phyloP scores from a whole-genome alignment of 2,329 filamentous ascomycete genomes.

The Phaeomoniella chlamydospora region DNA sequence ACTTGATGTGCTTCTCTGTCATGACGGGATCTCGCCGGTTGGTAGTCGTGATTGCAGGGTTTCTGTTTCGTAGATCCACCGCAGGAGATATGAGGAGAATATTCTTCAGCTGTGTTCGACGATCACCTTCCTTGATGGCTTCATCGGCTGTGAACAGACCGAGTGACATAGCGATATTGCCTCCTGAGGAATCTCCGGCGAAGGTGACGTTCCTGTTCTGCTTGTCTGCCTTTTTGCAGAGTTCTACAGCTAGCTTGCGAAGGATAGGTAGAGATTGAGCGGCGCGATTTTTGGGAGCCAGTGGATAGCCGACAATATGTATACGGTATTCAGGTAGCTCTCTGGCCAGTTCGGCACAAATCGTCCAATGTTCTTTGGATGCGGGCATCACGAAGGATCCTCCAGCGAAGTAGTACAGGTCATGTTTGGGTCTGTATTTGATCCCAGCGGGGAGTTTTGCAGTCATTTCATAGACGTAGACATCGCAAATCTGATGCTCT shows the following conservation, averaged over 20 bases:
- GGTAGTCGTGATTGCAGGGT: slow-evolving; percentile 26
- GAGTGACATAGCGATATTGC: slow-evolving; percentile 31
- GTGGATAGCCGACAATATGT: slow-evolving; percentile 36
- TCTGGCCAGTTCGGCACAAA: slow-evolving; percentile 30
- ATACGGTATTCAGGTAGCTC: slow-evolving; percentile 26
- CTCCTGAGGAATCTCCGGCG: slow-evolving; percentile 41
- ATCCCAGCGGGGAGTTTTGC: not conserved
- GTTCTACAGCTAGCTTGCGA: slow-evolving; percentile 25
- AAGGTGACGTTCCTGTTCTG: slow-evolving; percentile 30
- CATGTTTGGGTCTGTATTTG: slow-evolving; percentile 7
- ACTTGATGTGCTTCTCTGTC: slow-evolving; percentile 23
- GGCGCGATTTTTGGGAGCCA: slow-evolving; percentile 39
- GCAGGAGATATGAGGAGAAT: slow-evolving; percentile 34
- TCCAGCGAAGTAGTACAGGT: slow-evolving; percentile 40
- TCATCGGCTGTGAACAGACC: slow-evolving; percentile 5
- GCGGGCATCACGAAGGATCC: slow-evolving; percentile 42
- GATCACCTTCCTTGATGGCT: not conserved
- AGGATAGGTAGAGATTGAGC: slow-evolving; percentile 32
- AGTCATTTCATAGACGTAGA: not conserved
- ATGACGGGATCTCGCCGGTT: slow-evolving; percentile 32
- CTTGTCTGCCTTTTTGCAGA: slow-evolving; percentile 24
- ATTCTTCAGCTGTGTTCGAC: slow-evolving; percentile 2
- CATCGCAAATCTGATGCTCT: not conserved
- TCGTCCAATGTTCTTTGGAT: slow-evolving; percentile 35
- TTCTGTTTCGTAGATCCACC: slow-evolving; percentile 31